Conservation (phyloP, 495 filamentous ascomycete genomes). For the Aspergillus homomorphus region DNA sequence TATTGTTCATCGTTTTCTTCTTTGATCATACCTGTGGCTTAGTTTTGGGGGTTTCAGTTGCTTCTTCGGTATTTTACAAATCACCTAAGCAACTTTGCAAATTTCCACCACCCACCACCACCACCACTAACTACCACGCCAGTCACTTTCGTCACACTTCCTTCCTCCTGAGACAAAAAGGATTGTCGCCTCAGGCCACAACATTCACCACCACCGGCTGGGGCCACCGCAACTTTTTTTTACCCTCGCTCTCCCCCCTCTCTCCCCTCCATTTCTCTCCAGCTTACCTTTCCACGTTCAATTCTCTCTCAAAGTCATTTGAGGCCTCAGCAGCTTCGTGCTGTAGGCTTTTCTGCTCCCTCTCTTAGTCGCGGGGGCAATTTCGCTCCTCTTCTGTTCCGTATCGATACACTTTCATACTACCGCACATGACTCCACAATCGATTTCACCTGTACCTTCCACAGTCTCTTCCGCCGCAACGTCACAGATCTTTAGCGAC, state of each 20-base stretch:
- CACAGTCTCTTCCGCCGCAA: conserved; percentile 44
- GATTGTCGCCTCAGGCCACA: conserved; percentile 34
- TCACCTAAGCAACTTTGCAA: background rate
- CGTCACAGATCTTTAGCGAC: conserved; percentile 41
- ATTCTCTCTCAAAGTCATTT: conserved; percentile 10
- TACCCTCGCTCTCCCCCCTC: conserved; percentile 12
- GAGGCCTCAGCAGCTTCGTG: conserved; percentile 25
- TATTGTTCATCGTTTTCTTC: conserved; percentile 15
- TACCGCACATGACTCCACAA: conserved; percentile 49
- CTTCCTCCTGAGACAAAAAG: background rate
- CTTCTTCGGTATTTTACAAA: conserved; percentile 12
- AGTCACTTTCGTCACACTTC: conserved; percentile 33
- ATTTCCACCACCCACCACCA: conserved; percentile 5
- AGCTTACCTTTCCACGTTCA: conserved; percentile 7
- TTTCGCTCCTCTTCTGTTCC: conserved; percentile 14
- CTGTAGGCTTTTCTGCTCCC: conserved; percentile 18
- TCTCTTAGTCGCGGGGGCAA: conserved; percentile 15
- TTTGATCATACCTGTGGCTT: conserved; percentile 5
- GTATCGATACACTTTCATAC: conserved; percentile 17
- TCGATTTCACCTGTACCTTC: conserved; percentile 44
- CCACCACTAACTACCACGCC: background rate
- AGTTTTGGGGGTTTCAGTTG: conserved; percentile 6
- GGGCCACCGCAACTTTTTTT: conserved; percentile 28
- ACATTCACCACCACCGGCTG: conserved; percentile 11
- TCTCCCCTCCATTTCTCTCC: conserved; percentile 11